These are phyloP conservation scores for Malassezia sp. DNA, from an alignment of 1,284 basidiomycete genomes.

Conservation along the genomic window DNA sequence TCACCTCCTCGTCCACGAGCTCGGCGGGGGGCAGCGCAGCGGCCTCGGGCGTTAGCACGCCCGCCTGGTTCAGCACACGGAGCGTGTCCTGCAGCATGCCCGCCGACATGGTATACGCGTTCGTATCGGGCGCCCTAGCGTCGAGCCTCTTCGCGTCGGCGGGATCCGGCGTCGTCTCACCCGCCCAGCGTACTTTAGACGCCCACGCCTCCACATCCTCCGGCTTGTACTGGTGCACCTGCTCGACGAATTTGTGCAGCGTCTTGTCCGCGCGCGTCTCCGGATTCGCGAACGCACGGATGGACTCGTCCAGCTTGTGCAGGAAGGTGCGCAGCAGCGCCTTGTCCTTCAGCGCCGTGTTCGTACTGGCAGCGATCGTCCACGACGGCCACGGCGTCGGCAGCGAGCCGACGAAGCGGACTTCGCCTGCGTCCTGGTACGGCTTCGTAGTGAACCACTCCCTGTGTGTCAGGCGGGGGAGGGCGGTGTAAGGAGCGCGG, in stretches of 20 bases:
- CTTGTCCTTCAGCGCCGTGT: conserved; percentile 9
- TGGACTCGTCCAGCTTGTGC: conserved; percentile 18
- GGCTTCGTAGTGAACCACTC: conserved; percentile 82
- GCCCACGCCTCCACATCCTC: conserved; percentile 60
- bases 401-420: conserved; percentile 66
- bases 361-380: conserved; percentile 48
- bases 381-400: conserved; percentile 95
- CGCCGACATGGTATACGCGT: conserved; percentile 21
- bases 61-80: conserved; percentile 28
- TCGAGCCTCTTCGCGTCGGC: conserved; percentile 11
- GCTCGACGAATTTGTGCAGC: conserved; percentile 21
- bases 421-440: conserved; percentile 68
- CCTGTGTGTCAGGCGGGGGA: too few relatives aligned
- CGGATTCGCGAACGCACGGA: conserved; percentile 26
- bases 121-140: conserved; percentile 9
- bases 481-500: not conserved
- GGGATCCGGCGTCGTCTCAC: conserved; percentile 25
- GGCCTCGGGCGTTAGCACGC: conserved; percentile 17
- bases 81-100: conserved; percentile 23
- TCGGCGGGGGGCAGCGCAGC: not conserved
- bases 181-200: conserved; percentile 34
- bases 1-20: not conserved
- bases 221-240: conserved; percentile 52
- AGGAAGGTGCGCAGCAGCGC: conserved; percentile 25
- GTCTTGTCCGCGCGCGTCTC: conserved; percentile 13